Evolutionary conservation across 768 basidiomycete species (phyloP).

Genomic region (Exidia glandulosa): DNA sequence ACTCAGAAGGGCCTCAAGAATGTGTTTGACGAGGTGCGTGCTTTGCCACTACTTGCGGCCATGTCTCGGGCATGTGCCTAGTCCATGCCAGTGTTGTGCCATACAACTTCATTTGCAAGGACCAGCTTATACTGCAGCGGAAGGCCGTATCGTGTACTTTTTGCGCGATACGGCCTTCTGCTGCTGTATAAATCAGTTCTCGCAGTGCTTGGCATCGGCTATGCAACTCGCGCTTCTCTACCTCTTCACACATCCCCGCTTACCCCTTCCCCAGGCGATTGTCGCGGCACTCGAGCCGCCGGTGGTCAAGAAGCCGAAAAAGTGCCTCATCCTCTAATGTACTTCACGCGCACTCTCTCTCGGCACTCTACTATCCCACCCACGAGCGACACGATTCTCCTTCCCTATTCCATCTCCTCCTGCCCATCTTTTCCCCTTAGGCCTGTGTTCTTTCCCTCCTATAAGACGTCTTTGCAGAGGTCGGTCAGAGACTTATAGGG

Average conservation of each 20-base stretch:
- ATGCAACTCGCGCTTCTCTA: neutral
- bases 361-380: neutral
- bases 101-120: neutral
- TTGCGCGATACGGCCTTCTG: constrained; percentile 1
- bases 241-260: neutral
- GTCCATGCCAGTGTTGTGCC: neutral
- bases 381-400: constrained; percentile 1
- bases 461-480: neutral
- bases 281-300: constrained; percentile 98
- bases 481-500: neutral
- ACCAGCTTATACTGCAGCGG: neutral
- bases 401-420: neutral
- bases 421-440: neutral
- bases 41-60: neutral
- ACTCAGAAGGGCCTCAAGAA: constrained; percentile 99
- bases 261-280: constrained; percentile 55
- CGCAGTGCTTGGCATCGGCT: neutral
- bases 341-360: constrained; percentile 1
- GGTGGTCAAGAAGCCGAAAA: constrained; percentile 71
- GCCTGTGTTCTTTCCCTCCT: neutral
- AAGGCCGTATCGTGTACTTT: too few relatives aligned
- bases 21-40: constrained; percentile 94
- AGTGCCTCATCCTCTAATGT: constrained; percentile 77
- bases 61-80: constrained; percentile 2
- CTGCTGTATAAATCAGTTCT: too few relatives aligned